Conservation (phyloP, 2,329 filamentous ascomycete genomes). For the Sclerotinia spermophila region DNA sequence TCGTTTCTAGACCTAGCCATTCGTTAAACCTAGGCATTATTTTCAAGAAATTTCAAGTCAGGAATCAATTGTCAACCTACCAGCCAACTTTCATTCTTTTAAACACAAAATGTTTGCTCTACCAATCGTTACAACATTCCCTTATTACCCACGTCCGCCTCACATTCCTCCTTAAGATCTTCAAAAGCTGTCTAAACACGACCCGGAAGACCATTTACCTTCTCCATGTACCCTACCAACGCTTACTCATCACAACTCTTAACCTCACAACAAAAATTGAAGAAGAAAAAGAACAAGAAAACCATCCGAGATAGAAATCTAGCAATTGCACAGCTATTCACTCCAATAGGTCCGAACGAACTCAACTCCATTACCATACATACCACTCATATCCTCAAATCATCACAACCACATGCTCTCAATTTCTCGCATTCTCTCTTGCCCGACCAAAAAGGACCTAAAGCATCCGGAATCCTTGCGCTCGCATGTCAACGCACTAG, state of each 20-base stretch:
- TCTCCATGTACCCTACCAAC: background rate
- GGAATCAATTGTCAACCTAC: background rate
- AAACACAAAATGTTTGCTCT: background rate
- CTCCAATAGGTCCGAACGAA: background rate
- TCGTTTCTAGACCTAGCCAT: background rate
- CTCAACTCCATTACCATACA: background rate
- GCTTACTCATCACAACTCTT: no score
- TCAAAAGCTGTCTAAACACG: fast-evolving
- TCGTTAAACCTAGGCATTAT: background rate
- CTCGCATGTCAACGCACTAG: background rate
- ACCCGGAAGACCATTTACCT: fast-evolving
- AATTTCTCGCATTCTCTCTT: background rate
- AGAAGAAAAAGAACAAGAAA: background rate
- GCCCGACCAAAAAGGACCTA: background rate
- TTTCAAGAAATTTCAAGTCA: background rate
- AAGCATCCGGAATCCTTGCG: background rate
- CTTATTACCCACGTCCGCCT: slow-evolving; percentile 7
- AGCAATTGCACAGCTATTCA: background rate
- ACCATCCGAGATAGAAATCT: background rate
- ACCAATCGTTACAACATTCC: background rate
- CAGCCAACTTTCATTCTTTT: background rate
- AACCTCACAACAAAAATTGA: no score
- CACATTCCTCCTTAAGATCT: slow-evolving; percentile 7
- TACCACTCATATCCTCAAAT: background rate
- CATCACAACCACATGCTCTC: background rate